Evolutionary conservation across 2,329 filamentous ascomycete genomes (phyloP).

Genomic region (Westerdykella ornata): DNA sequence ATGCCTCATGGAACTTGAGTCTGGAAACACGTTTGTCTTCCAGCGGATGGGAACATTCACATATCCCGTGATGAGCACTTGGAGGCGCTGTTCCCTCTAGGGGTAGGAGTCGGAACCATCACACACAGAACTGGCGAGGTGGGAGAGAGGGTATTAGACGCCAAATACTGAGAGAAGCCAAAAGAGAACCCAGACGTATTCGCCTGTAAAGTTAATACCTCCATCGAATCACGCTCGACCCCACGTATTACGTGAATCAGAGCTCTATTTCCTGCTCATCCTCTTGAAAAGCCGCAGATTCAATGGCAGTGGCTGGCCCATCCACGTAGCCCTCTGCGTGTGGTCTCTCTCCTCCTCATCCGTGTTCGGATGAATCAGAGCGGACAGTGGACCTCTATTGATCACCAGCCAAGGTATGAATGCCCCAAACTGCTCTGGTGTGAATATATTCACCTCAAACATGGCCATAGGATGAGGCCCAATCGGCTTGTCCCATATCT

Average conservation of each 20-base stretch:
- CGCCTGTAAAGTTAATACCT: too few relatives aligned
- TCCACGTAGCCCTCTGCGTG: conserved; percentile 64
- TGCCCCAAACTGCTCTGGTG: conserved; percentile 79
- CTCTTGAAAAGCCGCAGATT: conserved; percentile 49
- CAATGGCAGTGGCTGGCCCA: conserved; percentile 60
- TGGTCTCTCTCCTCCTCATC: conserved; percentile 57
- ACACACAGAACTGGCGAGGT: too few relatives aligned
- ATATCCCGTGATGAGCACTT: too few relatives aligned
- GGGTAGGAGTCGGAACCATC: too few relatives aligned
- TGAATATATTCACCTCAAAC: conserved; percentile 90
- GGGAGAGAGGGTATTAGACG: too few relatives aligned
- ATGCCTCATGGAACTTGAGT: too few relatives aligned
- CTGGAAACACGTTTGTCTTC: too few relatives aligned
- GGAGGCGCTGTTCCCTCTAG: too few relatives aligned
- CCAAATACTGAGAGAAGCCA: too few relatives aligned
- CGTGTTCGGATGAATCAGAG: conserved; percentile 76
- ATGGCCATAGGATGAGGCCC: conserved; percentile 79
- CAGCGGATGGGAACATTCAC: too few relatives aligned
- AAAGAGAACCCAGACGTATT: too few relatives aligned
- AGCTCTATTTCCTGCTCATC: conserved; percentile 5
- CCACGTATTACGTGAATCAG: neutral
- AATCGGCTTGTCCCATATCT: conserved; percentile 66
- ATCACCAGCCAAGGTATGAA: conserved; percentile 81
- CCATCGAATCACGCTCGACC: too few relatives aligned
- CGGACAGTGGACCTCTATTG: conserved; percentile 72